Evolutionary conservation across 352 stramenopile species (phyloP), one percentile per base, ranked within the genome.

Genomic region (Globisporangium emineosum): DNA sequence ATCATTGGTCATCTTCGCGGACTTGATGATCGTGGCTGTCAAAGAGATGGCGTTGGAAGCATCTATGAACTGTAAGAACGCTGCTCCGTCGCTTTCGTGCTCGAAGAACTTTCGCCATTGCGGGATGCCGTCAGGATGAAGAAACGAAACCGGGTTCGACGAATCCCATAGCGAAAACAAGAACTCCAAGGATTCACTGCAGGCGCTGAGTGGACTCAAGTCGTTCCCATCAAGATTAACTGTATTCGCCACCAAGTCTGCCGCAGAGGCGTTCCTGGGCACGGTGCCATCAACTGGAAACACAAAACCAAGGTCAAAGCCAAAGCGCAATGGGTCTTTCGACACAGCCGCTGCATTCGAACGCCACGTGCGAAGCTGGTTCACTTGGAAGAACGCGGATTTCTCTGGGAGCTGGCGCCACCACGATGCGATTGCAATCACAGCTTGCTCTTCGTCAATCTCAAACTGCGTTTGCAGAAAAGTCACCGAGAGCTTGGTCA

Each of bases 341-440:
- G 62, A 65, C 7, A 69, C 57, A 21, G 66, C 37, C 5, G 52
- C 1, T 0, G 65, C 27, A n/a, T 30, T 57, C 5, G 65, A 37
- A 15, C 64, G 75, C 79, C 81, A 90, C 42, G 42, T 29, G 1
- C 70, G 51, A 1, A 83, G 42, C 66, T 89, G 70, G n/a, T 74
- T 60, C 1, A 64, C 64, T 27, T 84, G 78, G 32, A 81, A 88
- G 53, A 79, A 91, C 13, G 72, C 17, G 0, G 81, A 91, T 0
- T 58, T 60, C 2, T 61, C 56, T 0, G 78, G 76, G 0, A 81
- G 12, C 17, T 63, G 49, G 9, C 75, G 70, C 66, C 71, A 87
- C 82, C 82, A 91, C 7, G 53, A 52, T 0, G 72, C 75, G 9
- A 87, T 67, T 4, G 57, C 45, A 9, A 72, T 17, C 2, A 83